Evolutionary conservation across 1,139 yeast genomes (phyloP).

Genomic region (Blastobotrys raffinosifermentans): DNA sequence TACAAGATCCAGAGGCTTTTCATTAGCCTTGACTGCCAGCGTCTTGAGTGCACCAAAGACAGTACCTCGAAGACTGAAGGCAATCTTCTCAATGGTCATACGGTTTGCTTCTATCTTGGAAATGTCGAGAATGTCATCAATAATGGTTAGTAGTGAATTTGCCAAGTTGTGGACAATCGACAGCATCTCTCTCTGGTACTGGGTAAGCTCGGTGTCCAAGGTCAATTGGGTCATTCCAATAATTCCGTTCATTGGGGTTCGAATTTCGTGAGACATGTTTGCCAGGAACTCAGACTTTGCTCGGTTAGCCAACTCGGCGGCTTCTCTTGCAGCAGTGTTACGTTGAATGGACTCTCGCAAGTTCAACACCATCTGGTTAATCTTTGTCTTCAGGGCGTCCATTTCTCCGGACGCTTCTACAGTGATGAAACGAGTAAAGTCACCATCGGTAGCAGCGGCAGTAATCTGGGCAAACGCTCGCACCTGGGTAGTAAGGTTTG

Average conservation of each 20-base stretch:
- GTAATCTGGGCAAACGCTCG: conserved; percentile 92
- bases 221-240: conserved; percentile 90
- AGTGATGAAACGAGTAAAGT: conserved; percentile 80
- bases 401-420: conserved; percentile 91
- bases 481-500: conserved; percentile 84
- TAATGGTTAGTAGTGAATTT: conserved; percentile 73
- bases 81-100: conserved; percentile 87
- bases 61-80: conserved; percentile 76
- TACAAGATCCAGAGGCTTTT: conserved; percentile 70
- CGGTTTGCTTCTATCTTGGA: conserved; percentile 89
- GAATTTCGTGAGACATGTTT: conserved; percentile 84
- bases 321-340: conserved; percentile 89
- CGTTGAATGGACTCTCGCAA: conserved; percentile 84
- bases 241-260: conserved; percentile 90
- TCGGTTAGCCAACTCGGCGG: conserved; percentile 83
- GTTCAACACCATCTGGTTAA: conserved; percentile 86
- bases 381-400: conserved; percentile 87
- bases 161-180: conserved; percentile 83
- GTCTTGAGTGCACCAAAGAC: conserved; percentile 86
- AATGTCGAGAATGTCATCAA: conserved; percentile 84
- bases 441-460: conserved; percentile 92
- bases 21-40: conserved; percentile 81
- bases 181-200: conserved; percentile 84
- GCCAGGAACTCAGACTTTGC: conserved; percentile 91
- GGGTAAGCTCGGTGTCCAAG: conserved; percentile 78